Base-by-base conservation (phyloP, 1,284 basidiomycete species). In the Xanthoconium separans region DNA sequence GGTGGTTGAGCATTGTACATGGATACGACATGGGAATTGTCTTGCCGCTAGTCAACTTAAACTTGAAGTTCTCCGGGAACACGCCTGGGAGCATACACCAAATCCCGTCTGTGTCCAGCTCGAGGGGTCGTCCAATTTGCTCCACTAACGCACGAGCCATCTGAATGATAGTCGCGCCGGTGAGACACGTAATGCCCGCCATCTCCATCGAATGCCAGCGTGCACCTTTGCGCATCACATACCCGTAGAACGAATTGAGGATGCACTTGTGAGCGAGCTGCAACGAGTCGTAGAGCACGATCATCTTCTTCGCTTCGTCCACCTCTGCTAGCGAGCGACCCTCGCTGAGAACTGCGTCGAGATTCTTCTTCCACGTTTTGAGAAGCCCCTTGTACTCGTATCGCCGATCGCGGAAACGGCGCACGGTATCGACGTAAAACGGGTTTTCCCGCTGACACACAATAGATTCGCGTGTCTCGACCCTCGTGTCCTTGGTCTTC, bases 151-250 rank as follows among this genome's bases (percentile, higher is more conserved):
- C 91, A 37, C 97, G 86, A n/a, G 97, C 97, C 94, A 99, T 96
- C 72, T 99, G 97, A 64, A 99, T 99, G 75, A 99, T 99, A 5
- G 86, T 93, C 7, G 97, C 95, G n/a, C 97, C 97, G 0, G 97
- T 99, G 46, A 99, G 77, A 75, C 97, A 99, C 10, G 97, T 99
- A 64, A 99, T 98, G 20, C 97, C 97, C 1, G 97, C 97, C 97
- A 99, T 99, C 77, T 99, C 97, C 97, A 99, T 99, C 37, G 95
- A 98, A 74, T 99, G 96, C 97, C 97, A 99, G 22, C 97, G 82
- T 16, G 97, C 97, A 54, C 97, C 97, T 71, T 99, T 99, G 37
- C 96, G 88, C 97, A 99, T 99, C 71, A 99, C 97, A 67, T 99
- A 99, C 46, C 97, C 97, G 72, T 99, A 99, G 81, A 99, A 99